Evolutionary conservation across 164 flowering plant genomes (phyloP).

Genomic region (Hamamelis virginiana): DNA sequence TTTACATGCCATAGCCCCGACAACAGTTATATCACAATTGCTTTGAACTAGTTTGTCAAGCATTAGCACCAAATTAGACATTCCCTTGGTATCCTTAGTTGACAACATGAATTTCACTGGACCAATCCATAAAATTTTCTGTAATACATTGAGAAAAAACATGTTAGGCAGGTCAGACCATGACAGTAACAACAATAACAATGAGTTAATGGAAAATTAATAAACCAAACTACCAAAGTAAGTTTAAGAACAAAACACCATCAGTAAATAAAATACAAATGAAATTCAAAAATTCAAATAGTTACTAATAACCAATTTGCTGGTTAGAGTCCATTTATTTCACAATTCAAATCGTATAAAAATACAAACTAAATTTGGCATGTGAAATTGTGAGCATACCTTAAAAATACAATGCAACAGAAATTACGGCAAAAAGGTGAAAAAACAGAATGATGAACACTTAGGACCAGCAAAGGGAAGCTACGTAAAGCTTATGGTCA

Average conservation of each 20-base stretch:
- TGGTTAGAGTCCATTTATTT: neutral
- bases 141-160: slow-evolving; percentile 14
- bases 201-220: neutral
- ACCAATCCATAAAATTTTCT: slow-evolving; percentile 86
- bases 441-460: neutral
- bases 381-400: neutral
- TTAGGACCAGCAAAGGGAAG: neutral
- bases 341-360: too few relatives aligned
- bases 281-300: neutral
- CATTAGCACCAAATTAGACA: slow-evolving; percentile 47
- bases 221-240: neutral
- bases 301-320: too few relatives aligned
- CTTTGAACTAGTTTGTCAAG: slow-evolving; percentile 40
- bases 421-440: neutral
- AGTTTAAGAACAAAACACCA: neutral
- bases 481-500: too few relatives aligned
- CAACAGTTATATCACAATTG: slow-evolving; percentile 54
- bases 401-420: neutral
- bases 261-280: neutral
- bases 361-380: neutral
- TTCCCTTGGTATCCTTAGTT: slow-evolving; percentile 28
- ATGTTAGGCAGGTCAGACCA: neutral
- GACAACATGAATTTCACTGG: slow-evolving; percentile 48
- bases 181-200: neutral
- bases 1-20: slow-evolving; percentile 59